Evolutionary conservation across 352 stramenopile genomes (phyloP).

Genomic region (Phytophthora ramorum): DNA sequence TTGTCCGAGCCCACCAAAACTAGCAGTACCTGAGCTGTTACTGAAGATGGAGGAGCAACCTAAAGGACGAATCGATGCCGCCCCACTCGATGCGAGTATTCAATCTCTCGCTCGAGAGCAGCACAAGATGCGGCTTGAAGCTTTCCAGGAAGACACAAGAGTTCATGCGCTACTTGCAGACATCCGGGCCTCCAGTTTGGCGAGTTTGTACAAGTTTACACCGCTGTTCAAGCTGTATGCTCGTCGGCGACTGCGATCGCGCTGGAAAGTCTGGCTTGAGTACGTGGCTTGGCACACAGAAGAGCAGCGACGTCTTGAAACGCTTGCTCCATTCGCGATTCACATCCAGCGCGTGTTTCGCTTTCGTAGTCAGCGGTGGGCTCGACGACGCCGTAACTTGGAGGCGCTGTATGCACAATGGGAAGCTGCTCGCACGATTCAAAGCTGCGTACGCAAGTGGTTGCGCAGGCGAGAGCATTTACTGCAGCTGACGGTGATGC

Average conservation of each 20-base stretch:
- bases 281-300: slow-evolving; percentile 54
- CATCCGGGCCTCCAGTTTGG: slow-evolving; percentile 42
- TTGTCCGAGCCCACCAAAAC: slow-evolving; percentile 21
- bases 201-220: slow-evolving; percentile 65
- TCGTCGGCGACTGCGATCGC: slow-evolving; percentile 43
- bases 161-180: slow-evolving; percentile 49
- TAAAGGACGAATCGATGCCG: slow-evolving; percentile 28
- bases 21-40: slow-evolving; percentile 6
- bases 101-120: slow-evolving; percentile 44
- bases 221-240: slow-evolving; percentile 67
- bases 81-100: slow-evolving; percentile 19
- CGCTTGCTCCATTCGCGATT: slow-evolving; percentile 54
- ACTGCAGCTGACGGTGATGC: slow-evolving; percentile 26
- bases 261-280: slow-evolving; percentile 46
- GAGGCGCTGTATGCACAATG: slow-evolving; percentile 45
- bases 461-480: slow-evolving; percentile 29
- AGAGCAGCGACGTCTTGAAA: slow-evolving; percentile 45
- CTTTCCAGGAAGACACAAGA: slow-evolving; percentile 28
- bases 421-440: slow-evolving; percentile 42
- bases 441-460: slow-evolving; percentile 39
- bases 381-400: slow-evolving; percentile 40
- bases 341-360: slow-evolving; percentile 72
- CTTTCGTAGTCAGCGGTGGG: slow-evolving; percentile 43
- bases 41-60: slow-evolving; percentile 24
- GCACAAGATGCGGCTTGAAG: slow-evolving; percentile 33